Base-by-base conservation (phyloP, 257 asterid species). In the Solanum tarapatanum region DNA sequence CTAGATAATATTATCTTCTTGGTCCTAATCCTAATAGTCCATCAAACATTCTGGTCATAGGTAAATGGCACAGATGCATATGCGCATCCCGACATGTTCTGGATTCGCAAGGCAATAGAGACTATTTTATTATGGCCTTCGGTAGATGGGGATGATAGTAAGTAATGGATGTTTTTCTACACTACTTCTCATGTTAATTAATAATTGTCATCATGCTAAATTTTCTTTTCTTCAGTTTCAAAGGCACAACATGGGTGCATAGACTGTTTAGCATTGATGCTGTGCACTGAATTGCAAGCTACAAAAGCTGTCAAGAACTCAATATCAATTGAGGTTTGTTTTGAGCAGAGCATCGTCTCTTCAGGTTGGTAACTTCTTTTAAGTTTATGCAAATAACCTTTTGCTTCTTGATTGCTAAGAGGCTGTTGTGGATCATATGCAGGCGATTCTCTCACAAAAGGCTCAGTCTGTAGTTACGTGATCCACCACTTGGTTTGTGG, bases 191-290 rank as follows among this genome's bases (percentile, higher is more conserved):
- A 76, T 39, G 35, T 68, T n/a, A 66, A 64, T 86, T 88, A 75
- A 80, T 72, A 60, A 37, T 87, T 92, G 85, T 88, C 28, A 84
- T 33, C 12, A 33, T 82, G 51, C 84, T 39, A 2, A 35, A 24
- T 87, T 45, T 23, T 84, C 39, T 72, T 88, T 35, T 88, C 86
- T 79, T 39, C 94, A 95, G 98, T 93, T 91, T 90, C 95, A 36
- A 96, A 96, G 93, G 98, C 95, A 33, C 98, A 96, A 88, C 99
- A 94, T 87, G 99, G 98, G 87, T 95, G 99, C 96, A 96, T 95
- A 51, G 99, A 96, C 91, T 95, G 95, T 92, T 87, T 96, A 90
- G 98, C 98, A 51, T 91, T 95, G 92, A 92, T 95, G 94, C 64
- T 96, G 66, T 94, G 98, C 89, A 84, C 94, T 41, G 98, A 96